phyloP scores from a whole-genome alignment of 2,329 filamentous ascomycete genomes.

The Aspergillus eucalypticola region DNA sequence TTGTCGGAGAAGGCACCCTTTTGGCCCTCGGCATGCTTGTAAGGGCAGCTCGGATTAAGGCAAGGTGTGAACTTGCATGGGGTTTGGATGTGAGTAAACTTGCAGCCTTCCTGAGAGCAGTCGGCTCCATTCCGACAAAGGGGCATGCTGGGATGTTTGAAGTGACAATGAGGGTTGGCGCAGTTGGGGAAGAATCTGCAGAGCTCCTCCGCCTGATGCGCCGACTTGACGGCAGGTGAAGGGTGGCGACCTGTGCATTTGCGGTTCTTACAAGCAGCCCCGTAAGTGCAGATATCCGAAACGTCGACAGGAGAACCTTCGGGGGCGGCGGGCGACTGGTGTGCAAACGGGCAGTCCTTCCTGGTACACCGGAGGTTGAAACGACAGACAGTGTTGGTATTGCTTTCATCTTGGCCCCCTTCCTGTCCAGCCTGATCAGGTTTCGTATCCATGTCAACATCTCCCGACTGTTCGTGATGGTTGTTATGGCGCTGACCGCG shows the following conservation, averaged over 20 bases:
- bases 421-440: conserved; percentile 32
- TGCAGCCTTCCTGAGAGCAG: conserved; percentile 78
- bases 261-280: conserved; percentile 89
- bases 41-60: conserved; percentile 81
- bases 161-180: conserved; percentile 82
- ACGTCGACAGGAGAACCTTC: conserved; percentile 76
- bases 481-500: conserved; percentile 44
- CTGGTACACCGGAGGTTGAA: conserved; percentile 89
- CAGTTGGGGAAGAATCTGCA: conserved; percentile 93
- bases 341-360: conserved; percentile 85
- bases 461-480: conserved; percentile 23
- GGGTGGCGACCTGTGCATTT: conserved; percentile 93
- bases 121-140: conserved; percentile 88
- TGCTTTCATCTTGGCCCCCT: conserved; percentile 54
- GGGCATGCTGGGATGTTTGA: conserved; percentile 84
- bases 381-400: conserved; percentile 72
- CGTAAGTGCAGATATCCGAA: conserved; percentile 77
- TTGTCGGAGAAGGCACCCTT: conserved; percentile 82
- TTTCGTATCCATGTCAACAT: conserved; percentile 45
- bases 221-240: conserved; percentile 76
- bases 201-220: conserved; percentile 79
- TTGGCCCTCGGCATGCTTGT: conserved; percentile 90
- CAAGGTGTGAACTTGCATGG: conserved; percentile 92
- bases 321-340: conserved; percentile 88
- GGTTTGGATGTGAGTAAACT: conserved; percentile 82